Conservation (phyloP, 495 filamentous ascomycete species). For the Aspergillus ostianus region DNA sequence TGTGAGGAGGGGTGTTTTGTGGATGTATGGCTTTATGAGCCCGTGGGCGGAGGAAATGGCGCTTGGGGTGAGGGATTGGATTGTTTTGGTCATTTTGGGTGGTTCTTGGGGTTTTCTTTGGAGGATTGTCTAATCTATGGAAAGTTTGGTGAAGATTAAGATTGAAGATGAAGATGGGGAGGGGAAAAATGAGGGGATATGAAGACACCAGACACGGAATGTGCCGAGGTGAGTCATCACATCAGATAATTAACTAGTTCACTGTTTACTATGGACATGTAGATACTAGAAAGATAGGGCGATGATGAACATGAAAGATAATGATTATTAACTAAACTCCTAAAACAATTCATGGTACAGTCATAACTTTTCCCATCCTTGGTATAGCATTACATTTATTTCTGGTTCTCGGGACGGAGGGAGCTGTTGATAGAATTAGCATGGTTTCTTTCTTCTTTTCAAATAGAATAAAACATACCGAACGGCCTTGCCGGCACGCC, state of each 20-base stretch:
- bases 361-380: constrained; percentile 41
- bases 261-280: no score
- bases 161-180: not conserved
- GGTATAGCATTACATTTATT: constrained; percentile 55
- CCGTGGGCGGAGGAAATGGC: constrained; percentile 68
- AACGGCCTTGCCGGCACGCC: constrained; percentile 97
- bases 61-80: constrained; percentile 62
- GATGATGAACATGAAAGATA: not conserved
- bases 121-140: no score
- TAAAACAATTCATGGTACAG: constrained; percentile 39
- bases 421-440: constrained; percentile 38
- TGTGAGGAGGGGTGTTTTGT: constrained; percentile 81
- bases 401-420: constrained; percentile 91
- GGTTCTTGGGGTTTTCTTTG: constrained; percentile 1
- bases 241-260: no score
- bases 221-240: no score
- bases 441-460: no score
- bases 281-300: no score
- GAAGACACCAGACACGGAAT: not conserved
- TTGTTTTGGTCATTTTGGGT: constrained; percentile 25
- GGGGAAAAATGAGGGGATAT: not conserved
- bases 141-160: no score
- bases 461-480: no score
- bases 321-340: constrained; percentile 8
- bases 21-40: constrained; percentile 73